Evolutionary conservation across 805 yeast genomes (phyloP), one percentile per base, ranked within the genome.

Genomic region (Starmerella sp.): DNA sequence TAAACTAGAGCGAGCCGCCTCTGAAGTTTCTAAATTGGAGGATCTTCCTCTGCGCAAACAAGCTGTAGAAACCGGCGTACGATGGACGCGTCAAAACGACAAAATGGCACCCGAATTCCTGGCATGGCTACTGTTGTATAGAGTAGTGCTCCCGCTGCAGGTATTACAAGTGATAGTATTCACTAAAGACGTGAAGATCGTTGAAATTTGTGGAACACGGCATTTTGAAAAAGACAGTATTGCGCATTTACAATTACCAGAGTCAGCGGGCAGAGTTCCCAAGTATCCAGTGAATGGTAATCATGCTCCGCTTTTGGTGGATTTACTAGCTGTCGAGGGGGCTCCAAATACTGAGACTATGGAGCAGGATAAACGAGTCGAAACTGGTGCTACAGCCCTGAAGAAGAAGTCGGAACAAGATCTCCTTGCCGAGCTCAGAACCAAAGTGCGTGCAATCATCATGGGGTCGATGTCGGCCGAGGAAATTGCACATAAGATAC

Each of bases 401-500:
- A 35, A 35, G 22, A 32, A 11, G 32, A 46, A 46, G 32, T 17
- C 50, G 32, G 32, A 29, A 5, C 13, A 46, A 14, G 32, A 17
- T 10, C 34, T 35, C 31, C 28, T 13, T 6, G 50, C 30, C 15
- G 50, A 35, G 41, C 32, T 35, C 32, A 8, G 11, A 37, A 17
- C 11, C 17, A 44, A n/a, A 5, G 29, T 48, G 11, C 43, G 54
- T 11, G 34, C 14, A 15, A 15, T 53, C 35, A 28, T 93, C 9
- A 88, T 86, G 83, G 87, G 96, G 28, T 82, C 95, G 57, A 79
- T 91, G 83, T 83, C 95, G 0, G 81, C 90, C 5, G 95, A 87
- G 61, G 98, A 93, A 72, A 91, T 95, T 0, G 89, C 87, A 0
- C 97, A 90, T 67, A 90, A 90, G 67, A 69, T 93, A 6, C 62